These are phyloP conservation scores for Poterioochromonas sp. DNA, from an alignment of 352 stramenopile genomes.

Conservation along the genomic window DNA sequence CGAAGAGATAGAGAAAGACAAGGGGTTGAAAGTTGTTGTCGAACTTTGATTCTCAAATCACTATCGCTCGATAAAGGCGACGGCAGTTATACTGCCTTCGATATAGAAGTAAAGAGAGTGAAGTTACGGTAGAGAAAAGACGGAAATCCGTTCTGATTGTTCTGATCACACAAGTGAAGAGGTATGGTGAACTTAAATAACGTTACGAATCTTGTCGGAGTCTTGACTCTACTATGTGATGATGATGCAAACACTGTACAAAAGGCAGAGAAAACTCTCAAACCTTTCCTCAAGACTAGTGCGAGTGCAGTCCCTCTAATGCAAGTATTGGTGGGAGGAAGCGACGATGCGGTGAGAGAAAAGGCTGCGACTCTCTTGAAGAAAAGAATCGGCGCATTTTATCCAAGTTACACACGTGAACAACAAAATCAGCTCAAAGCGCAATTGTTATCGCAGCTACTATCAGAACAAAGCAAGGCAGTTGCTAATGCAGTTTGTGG, in stretches of 20 bases:
- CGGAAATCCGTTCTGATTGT: too few relatives aligned
- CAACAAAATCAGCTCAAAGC: conserved; percentile 5
- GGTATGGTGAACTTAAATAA: conserved; percentile 17
- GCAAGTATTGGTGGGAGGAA: conserved; percentile 56
- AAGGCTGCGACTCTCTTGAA: neutral
- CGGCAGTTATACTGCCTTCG: too few relatives aligned
- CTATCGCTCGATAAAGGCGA: too few relatives aligned
- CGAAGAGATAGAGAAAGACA: too few relatives aligned
- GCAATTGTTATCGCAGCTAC: neutral
- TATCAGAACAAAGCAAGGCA: neutral
- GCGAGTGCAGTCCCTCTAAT: conserved; percentile 17
- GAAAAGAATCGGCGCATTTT: conserved; percentile 10
- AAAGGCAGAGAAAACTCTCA: conserved; percentile 79
- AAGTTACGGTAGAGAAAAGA: too few relatives aligned
- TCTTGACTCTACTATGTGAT: conserved; percentile 67
- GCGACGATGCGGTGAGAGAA: conserved; percentile 58
- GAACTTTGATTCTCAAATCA: too few relatives aligned
- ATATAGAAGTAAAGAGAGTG: too few relatives aligned
- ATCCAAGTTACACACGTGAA: neutral
- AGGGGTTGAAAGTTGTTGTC: too few relatives aligned
- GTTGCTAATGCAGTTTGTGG: conserved; percentile 7
- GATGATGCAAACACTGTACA: conserved; percentile 88
- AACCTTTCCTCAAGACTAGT: conserved; percentile 80
- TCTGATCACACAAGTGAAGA: too few relatives aligned
- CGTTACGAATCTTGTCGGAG: conserved; percentile 40